These are phyloP conservation scores for Hura crepitans DNA, from an alignment of 441 rosid species.

Conservation along the genomic window DNA sequence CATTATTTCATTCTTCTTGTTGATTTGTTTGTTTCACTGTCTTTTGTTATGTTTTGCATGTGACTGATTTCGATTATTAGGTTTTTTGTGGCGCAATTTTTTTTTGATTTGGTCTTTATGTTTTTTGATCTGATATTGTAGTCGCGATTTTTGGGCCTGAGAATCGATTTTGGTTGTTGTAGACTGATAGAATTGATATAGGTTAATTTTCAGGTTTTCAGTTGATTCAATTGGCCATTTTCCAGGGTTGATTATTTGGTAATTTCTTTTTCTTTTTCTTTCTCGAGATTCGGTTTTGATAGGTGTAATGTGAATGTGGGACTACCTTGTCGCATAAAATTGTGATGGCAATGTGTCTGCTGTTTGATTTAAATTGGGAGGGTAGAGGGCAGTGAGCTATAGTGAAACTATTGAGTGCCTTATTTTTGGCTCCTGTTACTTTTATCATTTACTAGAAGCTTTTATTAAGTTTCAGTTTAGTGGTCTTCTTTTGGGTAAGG, in stretches of 20 bases:
- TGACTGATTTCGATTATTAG: conserved; percentile 14
- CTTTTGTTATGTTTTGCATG: conserved; percentile 19
- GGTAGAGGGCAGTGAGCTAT: background rate
- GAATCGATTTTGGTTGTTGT: background rate
- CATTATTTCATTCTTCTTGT: background rate
- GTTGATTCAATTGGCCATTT: conserved; percentile 15
- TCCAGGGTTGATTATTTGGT: background rate
- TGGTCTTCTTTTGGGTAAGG: background rate
- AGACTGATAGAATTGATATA: background rate
- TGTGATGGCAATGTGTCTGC: background rate
- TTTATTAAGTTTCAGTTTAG: background rate
- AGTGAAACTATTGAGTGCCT: background rate
- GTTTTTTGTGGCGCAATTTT: background rate
- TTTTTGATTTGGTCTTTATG: background rate
- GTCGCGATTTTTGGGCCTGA: background rate
- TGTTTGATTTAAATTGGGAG: background rate
- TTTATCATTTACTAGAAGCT: background rate
- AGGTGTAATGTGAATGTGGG: background rate
- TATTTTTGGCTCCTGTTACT: background rate
- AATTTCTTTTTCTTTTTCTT: background rate
- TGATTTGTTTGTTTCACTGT: background rate
- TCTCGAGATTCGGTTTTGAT: background rate
- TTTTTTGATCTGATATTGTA: conserved; percentile 12
- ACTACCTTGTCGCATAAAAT: background rate
- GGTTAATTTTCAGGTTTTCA: background rate